Conservation (phyloP, 192 early-diverging fungal genomes). For the Chytriomyces sp. region DNA sequence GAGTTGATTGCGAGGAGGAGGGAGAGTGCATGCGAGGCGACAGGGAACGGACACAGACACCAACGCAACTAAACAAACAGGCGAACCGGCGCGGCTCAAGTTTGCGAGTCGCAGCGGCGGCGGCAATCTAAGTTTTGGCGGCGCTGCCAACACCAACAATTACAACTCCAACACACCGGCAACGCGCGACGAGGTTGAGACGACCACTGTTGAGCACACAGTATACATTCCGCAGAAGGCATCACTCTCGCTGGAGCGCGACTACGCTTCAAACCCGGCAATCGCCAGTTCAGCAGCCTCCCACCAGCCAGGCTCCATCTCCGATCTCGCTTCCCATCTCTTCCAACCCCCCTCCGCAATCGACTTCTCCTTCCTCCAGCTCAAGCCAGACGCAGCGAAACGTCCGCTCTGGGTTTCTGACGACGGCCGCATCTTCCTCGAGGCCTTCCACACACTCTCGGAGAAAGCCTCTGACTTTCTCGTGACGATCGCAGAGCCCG, state of each 20-base stretch:
- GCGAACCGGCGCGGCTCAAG: no score
- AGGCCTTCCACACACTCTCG: conserved; percentile 93
- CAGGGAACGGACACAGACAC: no score
- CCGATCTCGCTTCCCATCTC: conserved; percentile 13
- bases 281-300: not conserved
- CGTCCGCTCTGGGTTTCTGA: conserved; percentile 93
- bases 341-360: conserved; percentile 2
- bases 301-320: not conserved
- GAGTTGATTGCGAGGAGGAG: no score
- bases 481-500: conserved; percentile 93
- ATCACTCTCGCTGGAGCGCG: conserved; percentile 1
- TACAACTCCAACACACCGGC: no score
- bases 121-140: no score
- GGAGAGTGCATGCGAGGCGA: no score
- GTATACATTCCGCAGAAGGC: no score
- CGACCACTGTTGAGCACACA: no score
- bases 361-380: conserved; percentile 42
- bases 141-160: no score
- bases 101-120: no score
- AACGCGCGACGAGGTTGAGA: no score
- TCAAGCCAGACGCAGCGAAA: conserved; percentile 83
- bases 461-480: conserved; percentile 96
- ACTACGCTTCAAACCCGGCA: not conserved
- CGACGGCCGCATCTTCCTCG: conserved; percentile 87
- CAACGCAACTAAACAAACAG: no score